These are phyloP conservation scores for Dendryphion nanum DNA, from an alignment of 2,329 filamentous ascomycete genomes.

Conservation along the genomic window DNA sequence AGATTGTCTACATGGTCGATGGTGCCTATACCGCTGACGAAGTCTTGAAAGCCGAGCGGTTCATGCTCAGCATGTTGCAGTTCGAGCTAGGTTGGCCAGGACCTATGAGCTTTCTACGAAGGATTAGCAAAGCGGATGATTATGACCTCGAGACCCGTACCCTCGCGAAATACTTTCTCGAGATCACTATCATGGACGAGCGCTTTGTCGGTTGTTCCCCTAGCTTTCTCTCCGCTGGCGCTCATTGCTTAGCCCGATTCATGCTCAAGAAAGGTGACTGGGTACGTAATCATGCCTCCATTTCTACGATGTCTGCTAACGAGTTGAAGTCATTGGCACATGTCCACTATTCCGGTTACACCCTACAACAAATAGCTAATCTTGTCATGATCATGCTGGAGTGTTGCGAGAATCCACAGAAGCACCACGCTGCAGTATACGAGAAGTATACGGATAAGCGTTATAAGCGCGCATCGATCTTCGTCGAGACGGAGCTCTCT, in stretches of 20 bases:
- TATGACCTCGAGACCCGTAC: constrained; percentile 96
- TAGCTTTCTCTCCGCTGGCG: constrained; percentile 86
- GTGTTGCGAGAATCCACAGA: constrained; percentile 77
- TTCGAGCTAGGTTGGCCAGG: constrained; percentile 98
- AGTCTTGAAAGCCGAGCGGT: constrained; percentile 94
- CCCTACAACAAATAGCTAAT: constrained; percentile 76
- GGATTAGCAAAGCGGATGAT: constrained; percentile 97
- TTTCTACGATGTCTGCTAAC: constrained; percentile 33
- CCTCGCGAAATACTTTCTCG: constrained; percentile 95
- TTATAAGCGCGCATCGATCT: constrained; percentile 80
- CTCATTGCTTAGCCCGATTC: constrained; percentile 85
- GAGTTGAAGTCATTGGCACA: constrained; percentile 68
- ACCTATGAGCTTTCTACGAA: constrained; percentile 94
- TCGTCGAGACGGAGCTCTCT: constrained; percentile 72
- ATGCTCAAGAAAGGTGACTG: constrained; percentile 91
- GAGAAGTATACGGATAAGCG: constrained; percentile 89
- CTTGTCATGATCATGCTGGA: constrained; percentile 78
- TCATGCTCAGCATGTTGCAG: constrained; percentile 95
- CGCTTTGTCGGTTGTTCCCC: constrained; percentile 89
- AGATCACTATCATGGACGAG: constrained; percentile 97
- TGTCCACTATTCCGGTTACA: constrained; percentile 92
- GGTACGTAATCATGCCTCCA: constrained; percentile 57
- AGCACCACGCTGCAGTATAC: constrained; percentile 83
- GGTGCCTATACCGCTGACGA: constrained; percentile 84
- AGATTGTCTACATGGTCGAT: constrained; percentile 99